Evolutionary conservation across 352 stramenopile species (phyloP), one percentile per base, ranked within the genome.

Genomic region (Pythium grandisporangium): DNA sequence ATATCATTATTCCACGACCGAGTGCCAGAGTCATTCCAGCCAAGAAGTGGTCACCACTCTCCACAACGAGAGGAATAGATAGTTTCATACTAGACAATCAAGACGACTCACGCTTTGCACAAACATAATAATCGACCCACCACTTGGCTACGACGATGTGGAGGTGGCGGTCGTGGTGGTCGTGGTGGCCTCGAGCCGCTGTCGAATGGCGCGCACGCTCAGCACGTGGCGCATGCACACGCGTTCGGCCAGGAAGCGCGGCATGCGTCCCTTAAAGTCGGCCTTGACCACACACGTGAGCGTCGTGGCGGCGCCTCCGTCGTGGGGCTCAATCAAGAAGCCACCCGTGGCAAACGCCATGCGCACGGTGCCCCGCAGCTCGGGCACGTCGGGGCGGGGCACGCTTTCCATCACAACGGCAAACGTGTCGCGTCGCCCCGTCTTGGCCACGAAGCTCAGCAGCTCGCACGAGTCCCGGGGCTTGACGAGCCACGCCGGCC

Each of bases 401-500:
- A 88, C 74, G 22, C 67, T 82, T 45, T 88, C 66, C 48, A 84
- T 66, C 20, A 85, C 43, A 44, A 89, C 72, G 1, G 55, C 72
- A 41, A 73, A 85, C 12, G 75, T 89, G 39, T 84, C 58, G 6
- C 42, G 48, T 12, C 58, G 57, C n/a, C 70, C 70, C 4, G 75
- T 86, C 30, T 77, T 77, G 23, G 78, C 63, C 20, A 89, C 66
- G 35, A 89, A 89, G 39, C 68, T 82, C 45, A 82, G 66, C n/a
- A 89, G 56, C 43, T 89, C 75, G 44, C 75, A 89, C 36, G 75
- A 86, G 44, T 89, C 75, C 11, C 75, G 70, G 20, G 75, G 75
- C 29, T 85, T 89, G 23, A 89, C 75, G 14, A 89, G 55, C 75
- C 75, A 89, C 19, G 70, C 63, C 19, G 75, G 75, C 75, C 75